Evolutionary conservation across 768 basidiomycete species (phyloP).

Genomic region (Gloeopeniophorella convolvens): DNA sequence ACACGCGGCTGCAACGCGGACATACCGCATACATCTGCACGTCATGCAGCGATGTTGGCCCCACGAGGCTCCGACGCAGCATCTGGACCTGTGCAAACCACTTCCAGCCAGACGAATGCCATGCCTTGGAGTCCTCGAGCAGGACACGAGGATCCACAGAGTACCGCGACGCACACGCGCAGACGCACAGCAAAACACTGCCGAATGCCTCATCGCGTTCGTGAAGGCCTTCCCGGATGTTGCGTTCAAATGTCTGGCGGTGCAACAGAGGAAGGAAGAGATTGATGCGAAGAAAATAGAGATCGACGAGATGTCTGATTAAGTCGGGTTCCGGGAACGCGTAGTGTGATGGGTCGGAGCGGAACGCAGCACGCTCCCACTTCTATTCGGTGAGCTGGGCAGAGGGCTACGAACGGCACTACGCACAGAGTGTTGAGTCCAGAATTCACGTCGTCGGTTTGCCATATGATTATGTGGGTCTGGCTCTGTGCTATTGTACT

Average conservation of each 20-base stretch:
- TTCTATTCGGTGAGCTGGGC: not conserved
- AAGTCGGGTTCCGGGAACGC: slow-evolving; percentile 34
- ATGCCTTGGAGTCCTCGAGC: slow-evolving; percentile 23
- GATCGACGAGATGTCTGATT: slow-evolving; percentile 36
- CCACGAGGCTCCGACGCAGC: slow-evolving; percentile 49
- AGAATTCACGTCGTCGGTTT: slow-evolving; percentile 41
- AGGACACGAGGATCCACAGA: slow-evolving; percentile 46
- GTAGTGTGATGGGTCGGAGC: not conserved
- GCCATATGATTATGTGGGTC: slow-evolving; percentile 19
- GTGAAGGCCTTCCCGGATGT: slow-evolving; percentile 34
- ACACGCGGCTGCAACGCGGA: slow-evolving; percentile 25
- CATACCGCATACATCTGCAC: slow-evolving; percentile 60
- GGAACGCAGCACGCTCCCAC: slow-evolving; percentile 13
- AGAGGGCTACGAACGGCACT: not conserved
- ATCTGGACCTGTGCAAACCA: slow-evolving; percentile 55
- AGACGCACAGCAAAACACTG: slow-evolving; percentile 40
- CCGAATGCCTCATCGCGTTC: slow-evolving; percentile 38
- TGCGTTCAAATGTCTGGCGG: slow-evolving; percentile 37
- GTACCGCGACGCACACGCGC: slow-evolving; percentile 45
- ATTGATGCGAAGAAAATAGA: slow-evolving; percentile 42
- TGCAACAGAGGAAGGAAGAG: slow-evolving; percentile 42
- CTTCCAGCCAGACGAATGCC: slow-evolving; percentile 39
- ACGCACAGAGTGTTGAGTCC: slow-evolving; percentile 42
- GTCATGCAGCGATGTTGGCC: slow-evolving; percentile 56
- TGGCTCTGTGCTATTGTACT: slow-evolving; percentile 27